Evolutionary conservation across 257 asterid species (phyloP).

Genomic region (Fraxinus cuspidata): DNA sequence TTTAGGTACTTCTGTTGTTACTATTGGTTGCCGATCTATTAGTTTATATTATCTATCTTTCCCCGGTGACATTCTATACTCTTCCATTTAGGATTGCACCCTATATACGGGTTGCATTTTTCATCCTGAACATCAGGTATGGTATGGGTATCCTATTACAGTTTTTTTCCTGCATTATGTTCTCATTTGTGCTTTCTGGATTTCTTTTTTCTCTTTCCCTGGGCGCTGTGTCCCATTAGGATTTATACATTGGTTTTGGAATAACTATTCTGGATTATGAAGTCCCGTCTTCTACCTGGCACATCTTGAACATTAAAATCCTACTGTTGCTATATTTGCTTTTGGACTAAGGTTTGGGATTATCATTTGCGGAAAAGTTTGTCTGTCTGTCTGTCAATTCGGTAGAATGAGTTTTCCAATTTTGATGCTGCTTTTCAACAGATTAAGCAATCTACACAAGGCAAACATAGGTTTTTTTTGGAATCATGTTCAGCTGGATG

Average conservation of each 20-base stretch:
- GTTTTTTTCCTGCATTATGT: constrained; percentile 2
- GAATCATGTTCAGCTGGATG: background rate
- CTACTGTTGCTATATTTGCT: constrained; percentile 6
- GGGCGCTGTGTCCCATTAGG: background rate
- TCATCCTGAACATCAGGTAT: constrained; percentile 78
- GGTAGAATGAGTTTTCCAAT: background rate
- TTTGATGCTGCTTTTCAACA: background rate
- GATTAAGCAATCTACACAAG: background rate
- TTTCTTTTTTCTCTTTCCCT: constrained; percentile 13
- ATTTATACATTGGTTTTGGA: constrained; percentile 14
- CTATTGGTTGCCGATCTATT: constrained; percentile 65
- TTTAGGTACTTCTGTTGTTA: constrained; percentile 67
- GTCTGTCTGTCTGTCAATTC: constrained; percentile 3
- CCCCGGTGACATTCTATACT: constrained; percentile 59
- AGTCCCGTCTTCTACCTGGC: constrained; percentile 5
- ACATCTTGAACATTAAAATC: background rate
- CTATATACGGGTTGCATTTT: constrained; percentile 72
- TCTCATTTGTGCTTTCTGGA: constrained; percentile 4
- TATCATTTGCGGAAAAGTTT: background rate
- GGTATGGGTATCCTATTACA: constrained; percentile 16
- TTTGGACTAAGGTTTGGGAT: background rate
- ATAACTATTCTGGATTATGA: background rate
- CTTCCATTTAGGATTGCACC: constrained; percentile 93
- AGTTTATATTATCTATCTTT: constrained; percentile 57
- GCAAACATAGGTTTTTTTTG: constrained; percentile 7